A percentile compares a stretch with the other conserved stretches of the same genome.
Evolutionary conservation across 495 filamentous ascomycete species (phyloP).

Genomic region (Hypoxylon intermedium): DNA sequence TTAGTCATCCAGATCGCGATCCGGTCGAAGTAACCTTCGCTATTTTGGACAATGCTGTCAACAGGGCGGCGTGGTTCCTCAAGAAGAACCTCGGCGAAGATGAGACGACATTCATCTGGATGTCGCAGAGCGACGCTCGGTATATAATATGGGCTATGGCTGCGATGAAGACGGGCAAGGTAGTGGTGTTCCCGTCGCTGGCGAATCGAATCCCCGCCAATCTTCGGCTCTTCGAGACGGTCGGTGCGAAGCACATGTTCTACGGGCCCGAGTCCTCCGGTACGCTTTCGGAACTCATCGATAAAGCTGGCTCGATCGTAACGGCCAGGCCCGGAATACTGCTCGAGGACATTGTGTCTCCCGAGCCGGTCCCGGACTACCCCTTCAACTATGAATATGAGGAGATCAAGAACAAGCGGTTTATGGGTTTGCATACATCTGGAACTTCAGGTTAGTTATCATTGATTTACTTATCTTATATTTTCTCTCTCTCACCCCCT

Average conservation of each 20-base stretch:
- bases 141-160: constrained; percentile 37
- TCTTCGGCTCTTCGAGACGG: constrained; percentile 27
- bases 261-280: constrained; percentile 32
- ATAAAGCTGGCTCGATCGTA: constrained; percentile 13
- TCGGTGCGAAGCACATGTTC: constrained; percentile 30
- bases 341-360: constrained; percentile 25
- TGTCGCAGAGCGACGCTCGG: constrained; percentile 33
- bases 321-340: constrained; percentile 14
- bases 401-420: constrained; percentile 28
- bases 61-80: constrained; percentile 37
- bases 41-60: constrained; percentile 35
- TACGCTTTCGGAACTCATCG: constrained; percentile 23
- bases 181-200: constrained; percentile 33
- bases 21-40: constrained; percentile 29
- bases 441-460: constrained; percentile 35
- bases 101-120: constrained; percentile 37
- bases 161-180: constrained; percentile 39
- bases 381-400: constrained; percentile 36
- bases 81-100: constrained; percentile 27
- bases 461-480: neutral
- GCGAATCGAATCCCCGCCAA: constrained; percentile 35
- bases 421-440: constrained; percentile 40
- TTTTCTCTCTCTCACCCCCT: neutral
- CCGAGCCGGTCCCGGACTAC: constrained; percentile 33
- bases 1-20: constrained; percentile 30